Conservation (phyloP, 306 rosid species). For the Luffa aegyptiaca region DNA sequence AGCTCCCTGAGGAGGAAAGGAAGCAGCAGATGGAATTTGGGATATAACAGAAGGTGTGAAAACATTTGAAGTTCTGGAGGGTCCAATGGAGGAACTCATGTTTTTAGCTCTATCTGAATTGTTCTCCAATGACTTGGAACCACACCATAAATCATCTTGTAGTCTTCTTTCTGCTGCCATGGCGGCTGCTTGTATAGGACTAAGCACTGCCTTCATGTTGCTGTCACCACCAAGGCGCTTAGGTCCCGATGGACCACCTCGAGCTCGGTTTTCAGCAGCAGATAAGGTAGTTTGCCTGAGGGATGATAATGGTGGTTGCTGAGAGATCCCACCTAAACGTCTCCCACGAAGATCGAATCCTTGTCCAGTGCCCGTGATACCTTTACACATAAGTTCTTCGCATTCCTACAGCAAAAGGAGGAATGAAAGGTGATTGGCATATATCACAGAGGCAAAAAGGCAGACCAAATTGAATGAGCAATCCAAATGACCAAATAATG, state of each 20-base stretch:
- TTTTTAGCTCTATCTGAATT: constrained; percentile 15
- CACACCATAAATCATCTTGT: constrained; percentile 59
- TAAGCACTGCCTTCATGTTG: constrained; percentile 33
- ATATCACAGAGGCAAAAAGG: not conserved
- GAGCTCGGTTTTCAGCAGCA: constrained; percentile 50
- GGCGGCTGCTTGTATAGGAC: constrained; percentile 61
- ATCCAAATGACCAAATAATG: not conserved
- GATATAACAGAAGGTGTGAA: constrained; percentile 9
- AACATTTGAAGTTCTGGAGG: constrained; percentile 18
- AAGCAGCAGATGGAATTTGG: constrained; percentile 7
- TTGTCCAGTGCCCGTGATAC: constrained; percentile 33
- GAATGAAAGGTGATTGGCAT: not conserved
- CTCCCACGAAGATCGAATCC: constrained; percentile 44
- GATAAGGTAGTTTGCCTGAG: constrained; percentile 33
- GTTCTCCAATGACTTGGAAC: constrained; percentile 25
- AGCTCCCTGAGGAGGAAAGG: constrained; percentile 7
- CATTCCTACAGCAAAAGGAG: constrained; percentile 32
- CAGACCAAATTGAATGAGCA: not conserved
- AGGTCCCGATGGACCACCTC: constrained; percentile 42
- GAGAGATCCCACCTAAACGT: constrained; percentile 45
- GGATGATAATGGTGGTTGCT: constrained; percentile 23
- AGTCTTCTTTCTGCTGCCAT: constrained; percentile 60
- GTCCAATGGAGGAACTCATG: constrained; percentile 9
- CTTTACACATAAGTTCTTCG: constrained; percentile 43
- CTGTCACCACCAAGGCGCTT: constrained; percentile 43